Evolutionary conservation across 148 eudicot genomes (phyloP).

Genomic region (Hydrangea macrophylla): DNA sequence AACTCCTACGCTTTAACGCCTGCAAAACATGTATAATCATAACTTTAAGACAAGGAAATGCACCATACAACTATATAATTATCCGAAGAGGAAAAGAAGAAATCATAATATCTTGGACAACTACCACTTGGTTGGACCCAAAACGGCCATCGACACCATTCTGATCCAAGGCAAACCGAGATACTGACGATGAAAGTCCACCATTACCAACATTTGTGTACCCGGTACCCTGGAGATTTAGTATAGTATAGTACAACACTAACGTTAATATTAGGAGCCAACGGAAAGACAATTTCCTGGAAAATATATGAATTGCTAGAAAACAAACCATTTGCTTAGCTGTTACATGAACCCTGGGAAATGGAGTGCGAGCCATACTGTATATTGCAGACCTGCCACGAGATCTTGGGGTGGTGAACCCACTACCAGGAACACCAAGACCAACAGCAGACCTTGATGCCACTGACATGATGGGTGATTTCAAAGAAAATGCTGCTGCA

Average conservation of each 20-base stretch:
- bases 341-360: conserved; percentile 50
- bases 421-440: conserved; percentile 44
- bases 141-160: conserved; percentile 23
- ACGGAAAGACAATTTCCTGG: background rate
- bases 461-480: conserved; percentile 36
- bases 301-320: background rate
- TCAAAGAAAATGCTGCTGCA: conserved; percentile 24
- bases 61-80: background rate
- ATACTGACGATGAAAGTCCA: conserved; percentile 30
- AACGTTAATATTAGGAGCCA: background rate
- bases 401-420: conserved; percentile 60
- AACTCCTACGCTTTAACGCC: no score
- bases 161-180: conserved; percentile 37
- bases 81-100: background rate
- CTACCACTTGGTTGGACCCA: conserved; percentile 46
- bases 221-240: conserved; percentile 40
- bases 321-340: conserved; percentile 38
- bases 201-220: conserved; percentile 21
- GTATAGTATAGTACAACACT: conserved; percentile 2
- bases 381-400: conserved; percentile 86
- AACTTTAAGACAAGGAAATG: background rate
- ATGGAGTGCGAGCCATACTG: conserved; percentile 88
- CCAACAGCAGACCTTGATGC: conserved; percentile 32
- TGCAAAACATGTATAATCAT: background rate
- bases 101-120: background rate